Percentiles rank a stretch among this genome's conserved stretches.
phyloP scores from a whole-genome alignment of 179 eudicot genomes.

The Patellifolia procumbens region DNA sequence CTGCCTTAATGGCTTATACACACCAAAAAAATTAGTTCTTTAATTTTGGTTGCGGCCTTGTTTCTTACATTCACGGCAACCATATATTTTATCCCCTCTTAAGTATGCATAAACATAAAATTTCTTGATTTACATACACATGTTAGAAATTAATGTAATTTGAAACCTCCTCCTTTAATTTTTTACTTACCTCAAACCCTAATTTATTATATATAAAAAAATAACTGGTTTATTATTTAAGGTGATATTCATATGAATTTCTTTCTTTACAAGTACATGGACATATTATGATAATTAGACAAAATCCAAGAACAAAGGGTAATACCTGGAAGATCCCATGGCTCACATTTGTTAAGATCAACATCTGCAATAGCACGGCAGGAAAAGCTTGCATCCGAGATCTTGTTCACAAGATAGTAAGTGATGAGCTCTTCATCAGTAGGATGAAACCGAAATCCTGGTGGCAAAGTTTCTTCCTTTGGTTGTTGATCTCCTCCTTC shows the following conservation, averaged over 20 bases:
- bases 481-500: conserved; percentile 36
- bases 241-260: no score
- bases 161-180: no score
- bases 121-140: no score
- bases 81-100: no score
- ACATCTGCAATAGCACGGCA: conserved; percentile 51
- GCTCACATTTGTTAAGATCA: conserved; percentile 60
- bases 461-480: conserved; percentile 47
- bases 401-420: conserved; percentile 48
- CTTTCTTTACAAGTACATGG: background rate
- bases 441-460: conserved; percentile 60
- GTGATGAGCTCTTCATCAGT: conserved; percentile 58
- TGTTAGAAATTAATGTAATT: background rate
- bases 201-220: no score
- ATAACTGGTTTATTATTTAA: no score
- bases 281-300: background rate
- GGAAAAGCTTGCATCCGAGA: conserved; percentile 43
- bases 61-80: background rate
- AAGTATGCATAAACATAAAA: no score
- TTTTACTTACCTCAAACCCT: no score
- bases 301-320: background rate
- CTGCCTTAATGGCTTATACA: no score
- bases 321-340: conserved; percentile 63
- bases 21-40: no score
- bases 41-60: no score